These are phyloP conservation scores for Penicillium rolfsii DNA, from an alignment of 2,329 filamentous ascomycete genomes.

Conservation along the genomic window DNA sequence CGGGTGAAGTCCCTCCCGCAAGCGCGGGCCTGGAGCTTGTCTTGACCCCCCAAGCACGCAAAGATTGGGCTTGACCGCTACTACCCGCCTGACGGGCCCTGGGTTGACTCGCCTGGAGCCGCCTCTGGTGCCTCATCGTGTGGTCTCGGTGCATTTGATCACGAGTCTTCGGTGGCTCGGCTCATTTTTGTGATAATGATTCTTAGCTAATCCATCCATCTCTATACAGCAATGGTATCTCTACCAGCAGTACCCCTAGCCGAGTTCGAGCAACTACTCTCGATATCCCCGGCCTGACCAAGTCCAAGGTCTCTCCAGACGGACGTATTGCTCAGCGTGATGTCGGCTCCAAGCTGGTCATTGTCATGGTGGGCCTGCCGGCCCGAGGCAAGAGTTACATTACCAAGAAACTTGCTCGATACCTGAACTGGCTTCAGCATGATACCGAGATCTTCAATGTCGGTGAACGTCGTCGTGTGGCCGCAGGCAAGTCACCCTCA, in stretches of 20 bases:
- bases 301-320: conserved; percentile 92
- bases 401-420: conserved; percentile 95
- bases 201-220: conserved; percentile 10
- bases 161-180: not conserved
- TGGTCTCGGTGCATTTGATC: conserved; percentile 9
- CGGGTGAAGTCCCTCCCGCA: conserved; percentile 13
- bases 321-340: conserved; percentile 91
- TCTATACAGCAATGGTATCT: conserved; percentile 28
- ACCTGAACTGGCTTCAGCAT: conserved; percentile 96
- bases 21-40: conserved; percentile 9
- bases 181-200: conserved; percentile 2
- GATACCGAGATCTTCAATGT: conserved; percentile 97
- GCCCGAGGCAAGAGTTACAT: conserved; percentile 98
- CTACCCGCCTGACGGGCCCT: not conserved
- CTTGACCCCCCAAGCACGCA: not conserved
- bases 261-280: conserved; percentile 87
- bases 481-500: conserved; percentile 58
- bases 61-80: conserved; percentile 9
- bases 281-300: conserved; percentile 94
- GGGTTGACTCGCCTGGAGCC: not conserved
- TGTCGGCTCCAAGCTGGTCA: conserved; percentile 93
- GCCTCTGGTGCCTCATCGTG: conserved; percentile 1
- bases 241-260: conserved; percentile 65
- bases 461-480: conserved; percentile 82
- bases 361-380: conserved; percentile 96